phyloP scores from a whole-genome alignment of 1,139 yeast species.

The Kodamaea fungicola region DNA sequence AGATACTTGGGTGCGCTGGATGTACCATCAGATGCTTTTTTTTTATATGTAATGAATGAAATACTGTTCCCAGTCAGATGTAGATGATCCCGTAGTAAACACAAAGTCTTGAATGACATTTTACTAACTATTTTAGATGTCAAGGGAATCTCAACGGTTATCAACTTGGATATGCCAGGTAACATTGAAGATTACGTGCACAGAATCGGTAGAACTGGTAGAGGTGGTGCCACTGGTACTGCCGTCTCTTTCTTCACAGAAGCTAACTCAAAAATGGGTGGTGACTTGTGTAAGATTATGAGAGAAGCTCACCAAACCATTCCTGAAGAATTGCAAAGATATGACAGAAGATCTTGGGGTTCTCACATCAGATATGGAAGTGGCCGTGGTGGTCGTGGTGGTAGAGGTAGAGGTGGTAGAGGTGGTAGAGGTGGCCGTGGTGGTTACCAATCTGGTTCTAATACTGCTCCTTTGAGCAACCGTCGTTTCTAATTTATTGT shows the following conservation, averaged over 20 bases:
- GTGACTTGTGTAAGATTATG: constrained; percentile 84
- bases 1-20: too few relatives aligned
- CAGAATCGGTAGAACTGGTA: constrained; percentile 97
- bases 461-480: constrained; percentile 22
- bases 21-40: too few relatives aligned
- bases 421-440: constrained; percentile 42
- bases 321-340: constrained; percentile 59
- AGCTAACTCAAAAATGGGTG: constrained; percentile 83
- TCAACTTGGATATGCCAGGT: constrained; percentile 97
- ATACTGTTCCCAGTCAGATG: background rate
- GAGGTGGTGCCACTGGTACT: constrained; percentile 96
- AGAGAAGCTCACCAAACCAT: constrained; percentile 93
- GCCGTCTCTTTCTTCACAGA: constrained; percentile 94
- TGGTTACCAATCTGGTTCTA: constrained; percentile 25
- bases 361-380: constrained; percentile 59
- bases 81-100: constrained; percentile 5
- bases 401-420: constrained; percentile 43
- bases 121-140: constrained; percentile 67
- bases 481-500: constrained; percentile 18
- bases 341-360: constrained; percentile 53
- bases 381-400: constrained; percentile 56
- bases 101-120: constrained; percentile 1
- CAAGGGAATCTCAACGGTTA: constrained; percentile 90
- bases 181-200: constrained; percentile 97
- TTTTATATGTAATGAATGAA: too few relatives aligned